phyloP scores from a whole-genome alignment of 106 monocot species.

The Platanthera guangdongensis region DNA sequence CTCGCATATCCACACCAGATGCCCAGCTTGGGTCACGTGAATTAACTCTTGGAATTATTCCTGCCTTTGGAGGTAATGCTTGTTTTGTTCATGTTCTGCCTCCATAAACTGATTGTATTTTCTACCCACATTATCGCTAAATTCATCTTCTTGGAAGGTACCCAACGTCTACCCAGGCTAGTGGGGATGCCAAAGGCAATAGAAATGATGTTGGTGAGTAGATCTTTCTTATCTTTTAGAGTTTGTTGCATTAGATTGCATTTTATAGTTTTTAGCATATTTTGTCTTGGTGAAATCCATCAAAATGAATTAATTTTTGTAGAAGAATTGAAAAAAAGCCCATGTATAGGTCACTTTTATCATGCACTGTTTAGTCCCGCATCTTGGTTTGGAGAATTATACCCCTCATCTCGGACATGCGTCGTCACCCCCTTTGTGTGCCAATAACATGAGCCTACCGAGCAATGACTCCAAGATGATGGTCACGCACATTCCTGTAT shows the following conservation, averaged over 20 bases:
- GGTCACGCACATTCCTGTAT: too few species aligned
- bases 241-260: not conserved
- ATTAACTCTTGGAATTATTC: slow-evolving; percentile 91
- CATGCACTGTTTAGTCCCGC: too few species aligned
- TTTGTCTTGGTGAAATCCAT: not conserved
- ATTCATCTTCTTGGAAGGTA: slow-evolving; percentile 38
- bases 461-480: too few species aligned
- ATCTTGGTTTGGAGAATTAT: too few species aligned
- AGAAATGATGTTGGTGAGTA: slow-evolving; percentile 93
- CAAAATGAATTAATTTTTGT: not conserved
- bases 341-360: too few species aligned
- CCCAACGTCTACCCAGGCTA: slow-evolving; percentile 97
- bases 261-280: not conserved
- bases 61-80: slow-evolving; percentile 89
- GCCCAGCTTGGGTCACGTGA: slow-evolving; percentile 92
- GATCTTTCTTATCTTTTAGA: not conserved
- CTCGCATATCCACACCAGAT: slow-evolving; percentile 77
- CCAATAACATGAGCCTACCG: too few species aligned
- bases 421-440: too few species aligned
- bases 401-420: too few species aligned
- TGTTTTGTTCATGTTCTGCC: not conserved
- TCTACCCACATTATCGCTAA: slow-evolving; percentile 4
- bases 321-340: not conserved
- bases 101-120: not conserved
- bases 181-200: slow-evolving; percentile 74